These are phyloP conservation scores for Zasmidium angulare DNA, from an alignment of 2,329 filamentous ascomycete genomes.

Conservation along the genomic window DNA sequence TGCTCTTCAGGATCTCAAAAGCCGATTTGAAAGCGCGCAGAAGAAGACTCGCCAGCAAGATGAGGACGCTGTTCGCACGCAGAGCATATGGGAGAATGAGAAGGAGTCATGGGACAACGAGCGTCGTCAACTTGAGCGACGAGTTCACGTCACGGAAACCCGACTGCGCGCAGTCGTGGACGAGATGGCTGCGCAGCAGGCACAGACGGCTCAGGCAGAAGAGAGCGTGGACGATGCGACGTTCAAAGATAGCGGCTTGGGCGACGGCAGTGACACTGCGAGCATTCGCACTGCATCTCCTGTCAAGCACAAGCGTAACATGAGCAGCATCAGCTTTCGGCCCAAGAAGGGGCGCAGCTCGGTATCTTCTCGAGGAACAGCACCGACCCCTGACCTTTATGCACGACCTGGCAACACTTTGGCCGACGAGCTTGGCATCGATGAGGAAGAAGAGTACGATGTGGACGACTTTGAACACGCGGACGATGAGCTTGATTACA, in stretches of 20 bases:
- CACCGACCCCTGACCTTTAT: constrained; percentile 48
- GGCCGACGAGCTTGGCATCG: constrained; percentile 87
- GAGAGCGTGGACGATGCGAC: constrained; percentile 58
- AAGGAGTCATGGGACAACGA: constrained; percentile 83
- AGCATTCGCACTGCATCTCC: constrained; percentile 59
- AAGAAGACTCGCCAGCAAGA: constrained; percentile 78
- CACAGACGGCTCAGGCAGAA: constrained; percentile 33
- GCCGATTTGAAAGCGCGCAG: constrained; percentile 73
- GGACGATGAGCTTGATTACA: constrained; percentile 58
- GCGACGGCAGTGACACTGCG: constrained; percentile 63
- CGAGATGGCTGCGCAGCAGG: constrained; percentile 74
- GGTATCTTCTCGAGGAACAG: constrained; percentile 22
- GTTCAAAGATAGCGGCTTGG: constrained; percentile 57
- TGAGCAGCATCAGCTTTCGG: constrained; percentile 33
- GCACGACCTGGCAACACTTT: constrained; percentile 71
- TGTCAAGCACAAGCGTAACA: constrained; percentile 34
- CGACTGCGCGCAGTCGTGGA: constrained; percentile 81
- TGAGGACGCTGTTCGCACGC: constrained; percentile 75
- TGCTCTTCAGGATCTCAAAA: constrained; percentile 67
- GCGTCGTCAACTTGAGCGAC: constrained; percentile 76
- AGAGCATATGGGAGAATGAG: constrained; percentile 79
- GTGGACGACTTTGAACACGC: constrained; percentile 58
- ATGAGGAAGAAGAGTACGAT: constrained; percentile 70
- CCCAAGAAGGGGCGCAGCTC: constrained; percentile 25
- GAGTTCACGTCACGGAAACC: constrained; percentile 84